Percentiles rank a stretch among this genome's conserved stretches.
Evolutionary conservation across 2,329 filamentous ascomycete genomes (phyloP).

Genomic region (Ophiocordyceps sinensis): DNA sequence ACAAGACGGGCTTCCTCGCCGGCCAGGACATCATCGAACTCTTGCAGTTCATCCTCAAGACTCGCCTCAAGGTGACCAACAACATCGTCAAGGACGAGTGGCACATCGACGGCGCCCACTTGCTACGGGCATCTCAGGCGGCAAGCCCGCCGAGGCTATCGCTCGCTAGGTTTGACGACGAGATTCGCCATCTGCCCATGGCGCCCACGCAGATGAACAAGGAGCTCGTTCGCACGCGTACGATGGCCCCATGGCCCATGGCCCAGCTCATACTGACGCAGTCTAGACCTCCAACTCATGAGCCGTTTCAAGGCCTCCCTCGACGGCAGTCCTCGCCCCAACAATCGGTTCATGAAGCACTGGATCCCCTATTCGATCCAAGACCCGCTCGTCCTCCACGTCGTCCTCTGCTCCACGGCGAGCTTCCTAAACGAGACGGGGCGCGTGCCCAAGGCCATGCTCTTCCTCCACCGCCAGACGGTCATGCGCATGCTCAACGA

Average conservation of each 20-base stretch:
- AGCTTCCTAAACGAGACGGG: constrained; percentile 36
- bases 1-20: constrained; percentile 10
- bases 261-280: background rate
- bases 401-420: constrained; percentile 34
- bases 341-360: constrained; percentile 29
- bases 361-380: constrained; percentile 33
- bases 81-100: constrained; percentile 16
- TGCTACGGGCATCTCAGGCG: constrained; percentile 10
- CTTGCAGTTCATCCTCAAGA: constrained; percentile 14
- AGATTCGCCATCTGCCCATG: constrained; percentile 25
- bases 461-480: constrained; percentile 26
- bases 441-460: constrained; percentile 26
- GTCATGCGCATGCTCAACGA: constrained; percentile 32
- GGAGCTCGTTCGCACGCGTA: constrained; percentile 34
- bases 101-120: constrained; percentile 11
- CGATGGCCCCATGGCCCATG: constrained; percentile 4
- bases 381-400: constrained; percentile 32
- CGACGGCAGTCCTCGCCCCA: constrained; percentile 29
- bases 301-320: constrained; percentile 36
- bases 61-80: constrained; percentile 14
- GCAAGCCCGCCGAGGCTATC: constrained; percentile 7
- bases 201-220: constrained; percentile 26
- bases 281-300: constrained; percentile 30
- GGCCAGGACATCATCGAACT: constrained; percentile 14
- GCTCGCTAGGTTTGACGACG: constrained; percentile 17